A percentile compares a stretch with the other conserved stretches of the same genome.
These are phyloP conservation scores for Chimonanthus praecox DNA, from an alignment of 164 flowering plant species.

Conservation along the genomic window DNA sequence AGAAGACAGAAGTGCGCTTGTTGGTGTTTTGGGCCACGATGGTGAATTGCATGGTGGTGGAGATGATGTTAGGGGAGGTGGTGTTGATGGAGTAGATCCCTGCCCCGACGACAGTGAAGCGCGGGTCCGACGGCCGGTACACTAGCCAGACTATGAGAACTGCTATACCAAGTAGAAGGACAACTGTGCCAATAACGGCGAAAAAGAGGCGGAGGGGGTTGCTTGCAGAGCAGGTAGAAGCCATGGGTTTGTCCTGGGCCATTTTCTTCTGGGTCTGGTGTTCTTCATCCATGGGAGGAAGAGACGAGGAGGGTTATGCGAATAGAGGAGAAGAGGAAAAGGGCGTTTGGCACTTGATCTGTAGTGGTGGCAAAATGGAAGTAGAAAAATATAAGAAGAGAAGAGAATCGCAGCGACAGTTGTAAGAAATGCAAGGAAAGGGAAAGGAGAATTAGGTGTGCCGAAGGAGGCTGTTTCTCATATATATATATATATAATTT, in stretches of 20 bases:
- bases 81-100: conserved; percentile 57
- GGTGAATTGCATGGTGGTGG: conserved; percentile 73
- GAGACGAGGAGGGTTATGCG: background rate
- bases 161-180: conserved; percentile 49
- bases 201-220: conserved; percentile 3
- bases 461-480: background rate
- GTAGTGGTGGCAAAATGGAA: background rate
- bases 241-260: background rate
- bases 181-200: conserved; percentile 28
- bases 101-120: conserved; percentile 52
- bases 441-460: background rate
- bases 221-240: background rate
- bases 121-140: conserved; percentile 70
- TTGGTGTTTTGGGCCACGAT: conserved; percentile 63
- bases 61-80: conserved; percentile 38
- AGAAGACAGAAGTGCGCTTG: conserved; percentile 47
- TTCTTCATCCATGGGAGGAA: background rate
- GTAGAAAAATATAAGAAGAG: background rate
- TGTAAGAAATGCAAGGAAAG: background rate
- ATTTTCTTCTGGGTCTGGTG: background rate
- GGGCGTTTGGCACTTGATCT: background rate
- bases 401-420: background rate
- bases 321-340: background rate
- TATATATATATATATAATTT: too few species aligned
- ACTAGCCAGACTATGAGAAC: conserved; percentile 57